Percentiles rank a stretch among this genome's conserved stretches.
Evolutionary conservation across 2,329 filamentous ascomycete species (phyloP).

Genomic region (Trichoderma pleuroti): DNA sequence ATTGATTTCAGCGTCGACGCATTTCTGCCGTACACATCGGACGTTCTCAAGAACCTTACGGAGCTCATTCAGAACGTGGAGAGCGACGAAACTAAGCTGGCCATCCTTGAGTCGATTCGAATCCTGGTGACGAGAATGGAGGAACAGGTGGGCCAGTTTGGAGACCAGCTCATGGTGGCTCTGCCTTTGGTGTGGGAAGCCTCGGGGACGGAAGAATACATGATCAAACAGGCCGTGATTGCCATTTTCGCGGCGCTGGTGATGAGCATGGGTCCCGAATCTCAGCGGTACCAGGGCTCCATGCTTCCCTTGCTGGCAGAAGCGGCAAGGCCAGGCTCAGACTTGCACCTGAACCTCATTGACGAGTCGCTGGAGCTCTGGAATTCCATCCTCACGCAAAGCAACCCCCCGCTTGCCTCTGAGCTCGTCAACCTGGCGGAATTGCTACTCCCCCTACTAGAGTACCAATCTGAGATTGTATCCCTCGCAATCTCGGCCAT

Average conservation of each 20-base stretch:
- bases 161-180: slow-evolving; percentile 76
- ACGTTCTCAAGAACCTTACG: slow-evolving; percentile 70
- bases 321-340: slow-evolving; percentile 72
- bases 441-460: slow-evolving; percentile 62
- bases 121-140: slow-evolving; percentile 80
- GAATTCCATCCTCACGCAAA: slow-evolving; percentile 68
- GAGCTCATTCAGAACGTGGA: slow-evolving; percentile 75
- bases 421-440: slow-evolving; percentile 62
- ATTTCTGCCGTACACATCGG: slow-evolving; percentile 74
- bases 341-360: slow-evolving; percentile 75
- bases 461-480: slow-evolving; percentile 62
- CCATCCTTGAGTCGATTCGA: slow-evolving; percentile 80
- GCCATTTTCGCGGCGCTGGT: slow-evolving; percentile 81
- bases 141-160: slow-evolving; percentile 61
- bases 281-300: slow-evolving; percentile 71
- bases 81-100: slow-evolving; percentile 84
- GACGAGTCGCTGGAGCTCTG: slow-evolving; percentile 92
- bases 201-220: slow-evolving; percentile 73
- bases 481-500: slow-evolving; percentile 60
- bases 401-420: slow-evolving; percentile 56
- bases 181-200: slow-evolving; percentile 82
- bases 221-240: slow-evolving; percentile 91
- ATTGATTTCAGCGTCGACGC: slow-evolving; percentile 72
- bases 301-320: slow-evolving; percentile 80
- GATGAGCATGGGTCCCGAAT: slow-evolving; percentile 76